Base-by-base conservation (phyloP, 305 asterid species). In the Solanum chacoense region DNA sequence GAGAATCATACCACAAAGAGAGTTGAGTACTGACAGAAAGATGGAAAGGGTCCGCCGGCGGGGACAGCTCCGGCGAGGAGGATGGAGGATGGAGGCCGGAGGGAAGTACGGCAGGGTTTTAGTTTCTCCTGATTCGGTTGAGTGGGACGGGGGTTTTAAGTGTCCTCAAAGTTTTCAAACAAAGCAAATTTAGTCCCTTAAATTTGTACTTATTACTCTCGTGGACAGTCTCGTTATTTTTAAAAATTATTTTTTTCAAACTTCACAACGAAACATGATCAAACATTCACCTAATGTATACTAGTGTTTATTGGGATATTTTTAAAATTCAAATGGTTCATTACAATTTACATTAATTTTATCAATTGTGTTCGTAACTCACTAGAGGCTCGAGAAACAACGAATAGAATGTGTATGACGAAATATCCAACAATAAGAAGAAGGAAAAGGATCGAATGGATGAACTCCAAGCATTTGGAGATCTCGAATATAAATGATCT, bases 341-440 rank as follows among this genome's bases (percentile, higher is more conserved):
- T 20, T 20, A 20, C 2, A 3, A 18, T 59, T 59, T 59, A 59
- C 26, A 20, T 59, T 20, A 59, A 59, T 59, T 59, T 20, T 8
- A 20, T 59, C 65, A 55, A 18, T 1, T 18, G 0, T 55, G 10
- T 18, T 7, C 0, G 65, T 55, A 59, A 59, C 26, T 20, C 2
- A 59, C 0, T 20, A 59, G 26, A 20, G 69, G 5, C 26, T 20
- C 26, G 1, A 59, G 4, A 59, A 59, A 20, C 24, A 59, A 20
- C 0, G 1, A 3, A 59, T 0, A 20, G 1, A 3, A 59, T 18
- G 26, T 59, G 11, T 20, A 20, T 8, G 11, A 20, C 11, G 5
- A 59, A 20, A 59, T 59, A 20, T 31, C 11, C 26, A 20, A 59
- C 69, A 59, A 0, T 59, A 55, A 18, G 2, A 42, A 45, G 59